A percentile compares a stretch with the other conserved stretches of the same genome.
Conservation (phyloP, 73 alveolate genomes). For the Tetrahymena malaccensis region DNA sequence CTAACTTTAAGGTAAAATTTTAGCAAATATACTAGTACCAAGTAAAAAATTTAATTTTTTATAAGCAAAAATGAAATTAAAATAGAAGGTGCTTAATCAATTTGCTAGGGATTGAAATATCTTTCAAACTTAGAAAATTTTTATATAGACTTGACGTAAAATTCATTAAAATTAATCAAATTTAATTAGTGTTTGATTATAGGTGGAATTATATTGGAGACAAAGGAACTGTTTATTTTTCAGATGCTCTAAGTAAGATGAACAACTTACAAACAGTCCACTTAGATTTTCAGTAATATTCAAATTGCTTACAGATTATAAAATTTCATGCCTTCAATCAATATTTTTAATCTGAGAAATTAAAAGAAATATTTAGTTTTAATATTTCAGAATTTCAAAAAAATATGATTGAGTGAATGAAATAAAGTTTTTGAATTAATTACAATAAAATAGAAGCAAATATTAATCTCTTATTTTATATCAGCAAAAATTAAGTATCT, state of each 20-base stretch:
- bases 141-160: neutral
- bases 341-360: neutral
- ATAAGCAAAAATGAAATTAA: neutral
- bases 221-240: neutral
- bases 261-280: neutral
- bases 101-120: neutral
- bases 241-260: neutral
- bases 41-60: neutral
- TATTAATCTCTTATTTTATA: neutral
- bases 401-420: neutral
- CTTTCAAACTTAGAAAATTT: neutral
- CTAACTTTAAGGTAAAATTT: neutral
- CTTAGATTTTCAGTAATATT: neutral
- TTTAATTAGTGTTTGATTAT: neutral
- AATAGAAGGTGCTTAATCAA: neutral
- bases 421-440: neutral
- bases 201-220: neutral
- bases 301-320: too few relatives aligned
- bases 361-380: too few relatives aligned
- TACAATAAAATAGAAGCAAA: too few relatives aligned
- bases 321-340: neutral
- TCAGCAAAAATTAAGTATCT: neutral
- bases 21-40: neutral
- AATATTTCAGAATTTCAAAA: neutral
- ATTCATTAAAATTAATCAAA: neutral